phyloP scores from a whole-genome alignment of 768 basidiomycete species.

The Solioccasus polychromus region DNA sequence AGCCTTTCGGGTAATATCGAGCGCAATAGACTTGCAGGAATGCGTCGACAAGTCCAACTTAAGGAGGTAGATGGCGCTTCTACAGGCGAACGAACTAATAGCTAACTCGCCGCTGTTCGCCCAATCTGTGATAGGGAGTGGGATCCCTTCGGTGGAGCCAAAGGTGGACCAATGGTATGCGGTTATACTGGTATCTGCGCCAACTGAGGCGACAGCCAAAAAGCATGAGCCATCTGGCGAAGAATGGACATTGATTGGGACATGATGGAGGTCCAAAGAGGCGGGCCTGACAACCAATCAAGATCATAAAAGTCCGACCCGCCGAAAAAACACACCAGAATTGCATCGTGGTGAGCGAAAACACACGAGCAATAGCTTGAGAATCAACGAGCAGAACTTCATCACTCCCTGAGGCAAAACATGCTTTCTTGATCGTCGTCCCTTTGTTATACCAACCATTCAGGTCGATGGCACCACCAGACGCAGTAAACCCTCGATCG shows the following conservation, averaged over 20 bases:
- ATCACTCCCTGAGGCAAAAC: slow-evolving; percentile 50
- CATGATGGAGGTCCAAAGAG: slow-evolving; percentile 36
- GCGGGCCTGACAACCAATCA: slow-evolving; percentile 38
- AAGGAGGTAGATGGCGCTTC: slow-evolving; percentile 43
- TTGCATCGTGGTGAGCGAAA: slow-evolving; percentile 51
- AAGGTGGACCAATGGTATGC: slow-evolving; percentile 60
- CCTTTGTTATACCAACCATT: slow-evolving; percentile 42
- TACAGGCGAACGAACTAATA: slow-evolving; percentile 46
- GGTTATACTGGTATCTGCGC: slow-evolving; percentile 20
- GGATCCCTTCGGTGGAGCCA: slow-evolving; percentile 46
- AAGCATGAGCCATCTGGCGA: slow-evolving; percentile 59
- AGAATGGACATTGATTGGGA: slow-evolving; percentile 37
- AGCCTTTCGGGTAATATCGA: slow-evolving; percentile 53
- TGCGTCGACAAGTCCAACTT: slow-evolving; percentile 35
- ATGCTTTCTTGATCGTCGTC: slow-evolving; percentile 33
- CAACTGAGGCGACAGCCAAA: slow-evolving; percentile 29
- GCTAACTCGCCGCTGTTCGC: slow-evolving; percentile 23
- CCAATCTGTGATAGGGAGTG: slow-evolving; percentile 32
- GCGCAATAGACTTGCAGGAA: slow-evolving; percentile 41
- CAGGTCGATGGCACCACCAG: slow-evolving; percentile 43
- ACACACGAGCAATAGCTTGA: slow-evolving; percentile 42
- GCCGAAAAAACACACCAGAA: slow-evolving; percentile 41
- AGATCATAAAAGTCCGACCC: not conserved
- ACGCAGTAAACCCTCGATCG: slow-evolving; percentile 41
- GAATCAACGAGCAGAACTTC: slow-evolving; percentile 53